Conservation (phyloP, 2,329 filamentous ascomycete genomes). For the Endocalyx cinctus region DNA sequence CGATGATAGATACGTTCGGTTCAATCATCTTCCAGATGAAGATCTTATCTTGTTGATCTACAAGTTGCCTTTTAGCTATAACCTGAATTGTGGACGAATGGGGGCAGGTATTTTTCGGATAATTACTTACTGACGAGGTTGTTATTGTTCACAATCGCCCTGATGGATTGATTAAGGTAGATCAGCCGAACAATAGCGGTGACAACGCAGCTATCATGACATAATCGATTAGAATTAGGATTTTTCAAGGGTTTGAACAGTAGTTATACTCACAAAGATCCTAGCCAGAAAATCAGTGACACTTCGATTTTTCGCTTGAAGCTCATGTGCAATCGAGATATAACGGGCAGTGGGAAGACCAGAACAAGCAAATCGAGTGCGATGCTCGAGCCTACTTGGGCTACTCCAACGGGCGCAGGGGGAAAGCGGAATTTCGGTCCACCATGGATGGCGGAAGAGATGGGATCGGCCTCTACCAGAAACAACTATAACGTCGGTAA, state of each 20-base stretch:
- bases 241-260: no score
- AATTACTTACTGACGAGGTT: constrained; percentile 1
- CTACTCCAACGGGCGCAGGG: background rate
- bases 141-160: background rate
- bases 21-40: constrained; percentile 7
- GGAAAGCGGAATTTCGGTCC: constrained; percentile 1
- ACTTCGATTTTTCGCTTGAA: constrained; percentile 2
- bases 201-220: constrained; percentile 4
- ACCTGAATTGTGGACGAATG: no score
- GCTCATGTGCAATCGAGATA: constrained; percentile 3
- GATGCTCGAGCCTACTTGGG: constrained; percentile 6
- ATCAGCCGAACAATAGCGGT: constrained; percentile 5
- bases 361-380: constrained; percentile 4
- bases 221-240: background rate
- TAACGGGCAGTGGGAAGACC: constrained; percentile 6
- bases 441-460: background rate
- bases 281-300: constrained; percentile 9
- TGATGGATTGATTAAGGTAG: background rate
- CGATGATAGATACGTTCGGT: constrained; percentile 10
- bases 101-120: background rate
- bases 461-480: background rate
- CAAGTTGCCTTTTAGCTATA: background rate
- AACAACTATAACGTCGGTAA: background rate
- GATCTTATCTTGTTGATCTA: background rate
- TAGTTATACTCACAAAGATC: constrained; percentile 6